Base-by-base conservation (phyloP, 352 stramenopile genomes). In the Pythium coloratum region DNA sequence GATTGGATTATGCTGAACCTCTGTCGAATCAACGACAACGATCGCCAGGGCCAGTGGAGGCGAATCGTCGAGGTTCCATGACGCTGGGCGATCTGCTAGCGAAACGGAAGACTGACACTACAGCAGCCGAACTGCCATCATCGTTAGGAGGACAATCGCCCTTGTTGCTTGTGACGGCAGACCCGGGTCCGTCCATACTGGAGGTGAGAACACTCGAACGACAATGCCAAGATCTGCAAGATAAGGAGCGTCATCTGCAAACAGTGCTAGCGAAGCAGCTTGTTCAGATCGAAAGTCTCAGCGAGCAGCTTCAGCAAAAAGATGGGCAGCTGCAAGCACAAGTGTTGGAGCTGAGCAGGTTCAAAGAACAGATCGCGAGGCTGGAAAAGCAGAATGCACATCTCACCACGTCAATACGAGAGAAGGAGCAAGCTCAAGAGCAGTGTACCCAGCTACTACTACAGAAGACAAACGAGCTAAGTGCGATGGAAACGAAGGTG, bases 401-500 rank as follows among this genome's bases (percentile, higher is more conserved):
- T 0, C 42, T 86, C 4, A 66, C 71, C 12, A 53, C 53, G 0
- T 50, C 53, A 12, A 3, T 82, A 2, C n/a, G 54, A 0, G 71
- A 80, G 24, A 77, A 70, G 28, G 73, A 82, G 28, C 70, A 73
- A 12, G 65, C 54, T 5, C 60, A 62, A 18, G 67, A 77, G 4
- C 62, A 74, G 12, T 42, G 67, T 8, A 66, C 36, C 5, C 65
- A 82, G 32, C 28, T 64, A 2, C 33, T 80, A n/a, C 9, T 69
- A 0, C 65, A 76, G 20, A 80, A 82, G 61, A 65, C 54, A 0
- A 66, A 55, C 14, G 78, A 86, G 46, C 54, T 84, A 0, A 55
- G 14, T 0, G 30, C 56, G 10, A 24, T 82, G 1, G 75, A 75
- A 26, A 64, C 46, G 3, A 75, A 78, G 46, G 60, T 76, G 36